Percentiles rank a stretch among this genome's conserved stretches.
Evolutionary conservation across 1,284 basidiomycete genomes (phyloP).

Genomic region (Termitomyces sp.): DNA sequence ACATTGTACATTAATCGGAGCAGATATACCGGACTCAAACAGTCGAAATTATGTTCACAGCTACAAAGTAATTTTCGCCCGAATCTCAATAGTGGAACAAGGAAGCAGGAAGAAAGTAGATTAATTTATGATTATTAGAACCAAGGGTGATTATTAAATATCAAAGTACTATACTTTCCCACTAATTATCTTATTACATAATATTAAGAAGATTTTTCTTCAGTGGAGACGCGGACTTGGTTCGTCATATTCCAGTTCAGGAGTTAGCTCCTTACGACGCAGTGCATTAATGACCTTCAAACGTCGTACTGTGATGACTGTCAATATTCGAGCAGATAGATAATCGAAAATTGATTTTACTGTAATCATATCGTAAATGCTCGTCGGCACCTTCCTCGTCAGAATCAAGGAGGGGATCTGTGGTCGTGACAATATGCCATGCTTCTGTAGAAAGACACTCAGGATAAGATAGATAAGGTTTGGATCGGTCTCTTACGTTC

Average conservation of each 20-base stretch:
- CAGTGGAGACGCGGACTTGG: too few relatives aligned
- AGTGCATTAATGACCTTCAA: constrained; percentile 55
- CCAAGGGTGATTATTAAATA: too few relatives aligned
- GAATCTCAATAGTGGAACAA: too few relatives aligned
- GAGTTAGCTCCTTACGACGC: constrained; percentile 20
- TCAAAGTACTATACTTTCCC: neutral
- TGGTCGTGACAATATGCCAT: constrained; percentile 49
- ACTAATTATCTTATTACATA: constrained; percentile 1
- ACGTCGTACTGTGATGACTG: constrained; percentile 39
- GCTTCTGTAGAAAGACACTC: constrained; percentile 38
- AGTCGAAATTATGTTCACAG: neutral
- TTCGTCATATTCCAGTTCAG: constrained; percentile 12
- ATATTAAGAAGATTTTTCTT: too few relatives aligned
- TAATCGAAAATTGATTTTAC: constrained; percentile 28
- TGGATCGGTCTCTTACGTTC: constrained; percentile 43
- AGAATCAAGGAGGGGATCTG: constrained; percentile 49
- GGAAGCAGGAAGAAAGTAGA: too few relatives aligned
- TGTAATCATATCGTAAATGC: constrained; percentile 47
- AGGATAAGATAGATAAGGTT: constrained; percentile 6
- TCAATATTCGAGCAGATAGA: constrained; percentile 6
- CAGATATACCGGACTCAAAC: neutral
- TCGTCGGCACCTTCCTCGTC: constrained; percentile 57
- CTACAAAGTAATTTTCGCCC: neutral
- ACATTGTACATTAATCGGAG: neutral
- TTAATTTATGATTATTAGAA: neutral